phyloP scores from a whole-genome alignment of 208 protist genomes.

The Entamoeba dispar region DNA sequence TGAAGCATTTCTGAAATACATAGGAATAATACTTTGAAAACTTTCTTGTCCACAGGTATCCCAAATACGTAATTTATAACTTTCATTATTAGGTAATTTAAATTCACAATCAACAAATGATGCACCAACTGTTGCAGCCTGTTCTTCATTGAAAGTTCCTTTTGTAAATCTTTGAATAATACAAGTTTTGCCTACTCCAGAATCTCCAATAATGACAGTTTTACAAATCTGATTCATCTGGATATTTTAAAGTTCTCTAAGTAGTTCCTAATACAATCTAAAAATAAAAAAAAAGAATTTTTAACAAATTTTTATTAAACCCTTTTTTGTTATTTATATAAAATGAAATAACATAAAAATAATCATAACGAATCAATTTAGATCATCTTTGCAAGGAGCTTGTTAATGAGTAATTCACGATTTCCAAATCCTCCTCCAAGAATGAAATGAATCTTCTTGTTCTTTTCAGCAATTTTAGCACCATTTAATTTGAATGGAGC shows the following conservation, averaged over 20 bases:
- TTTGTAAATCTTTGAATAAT: neutral
- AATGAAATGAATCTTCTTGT: slow-evolving; percentile 83
- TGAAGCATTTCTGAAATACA: neutral
- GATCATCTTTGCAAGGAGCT: slow-evolving; percentile 81
- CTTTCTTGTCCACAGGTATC: slow-evolving; percentile 15
- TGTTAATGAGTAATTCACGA: slow-evolving; percentile 91
- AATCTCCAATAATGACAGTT: neutral
- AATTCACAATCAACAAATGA: neutral
- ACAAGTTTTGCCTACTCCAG: neutral
- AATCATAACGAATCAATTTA: slow-evolving; percentile 37
- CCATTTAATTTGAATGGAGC: slow-evolving; percentile 78
- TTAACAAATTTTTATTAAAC: neutral
- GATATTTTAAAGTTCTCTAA: neutral
- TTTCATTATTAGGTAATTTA: neutral
- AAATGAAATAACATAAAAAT: no score
- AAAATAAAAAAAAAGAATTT: neutral
- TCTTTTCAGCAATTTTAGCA: slow-evolving; percentile 65
- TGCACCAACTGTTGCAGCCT: neutral
- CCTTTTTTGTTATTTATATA: neutral
- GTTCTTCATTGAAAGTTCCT: neutral
- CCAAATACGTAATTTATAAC: neutral
- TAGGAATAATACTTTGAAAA: neutral
- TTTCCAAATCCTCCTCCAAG: slow-evolving; percentile 96
- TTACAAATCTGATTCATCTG: neutral
- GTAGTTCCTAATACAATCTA: neutral